Evolutionary conservation across 345 rosid species (phyloP).

Genomic region (Melaleuca quinquenervia): DNA sequence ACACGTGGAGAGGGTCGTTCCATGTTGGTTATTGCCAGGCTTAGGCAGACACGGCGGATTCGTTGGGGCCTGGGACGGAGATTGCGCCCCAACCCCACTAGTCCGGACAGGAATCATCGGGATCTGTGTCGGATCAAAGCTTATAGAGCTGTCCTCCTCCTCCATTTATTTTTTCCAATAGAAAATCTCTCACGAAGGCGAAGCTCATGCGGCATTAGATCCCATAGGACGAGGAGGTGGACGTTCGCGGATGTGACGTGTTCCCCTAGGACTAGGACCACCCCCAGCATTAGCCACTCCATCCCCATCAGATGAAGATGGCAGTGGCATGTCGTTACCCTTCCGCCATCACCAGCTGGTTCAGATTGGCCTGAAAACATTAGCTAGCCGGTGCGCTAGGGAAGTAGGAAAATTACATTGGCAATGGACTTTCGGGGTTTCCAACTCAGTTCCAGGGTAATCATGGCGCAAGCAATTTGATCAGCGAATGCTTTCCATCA

Average conservation of each 20-base stretch:
- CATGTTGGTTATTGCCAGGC: slow-evolving; percentile 29
- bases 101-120: neutral
- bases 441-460: neutral
- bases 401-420: neutral
- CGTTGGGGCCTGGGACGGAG: slow-evolving; percentile 34
- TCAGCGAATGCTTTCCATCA: neutral
- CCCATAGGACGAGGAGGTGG: neutral
- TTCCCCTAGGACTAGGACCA: neutral
- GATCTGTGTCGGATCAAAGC: neutral
- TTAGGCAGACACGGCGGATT: slow-evolving; percentile 63
- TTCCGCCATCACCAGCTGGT: neutral
- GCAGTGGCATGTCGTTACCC: neutral
- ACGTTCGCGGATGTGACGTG: neutral
- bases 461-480: neutral
- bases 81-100: neutral
- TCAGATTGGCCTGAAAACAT: neutral
- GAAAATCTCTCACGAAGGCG: neutral
- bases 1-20: neutral
- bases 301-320: neutral
- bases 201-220: neutral
- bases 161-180: neutral
- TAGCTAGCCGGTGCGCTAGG: neutral
- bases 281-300: neutral
- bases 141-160: neutral
- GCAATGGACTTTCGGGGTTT: neutral